Conservation (phyloP, 2,329 filamentous ascomycete genomes). For the Trichoderma asperellum region DNA sequence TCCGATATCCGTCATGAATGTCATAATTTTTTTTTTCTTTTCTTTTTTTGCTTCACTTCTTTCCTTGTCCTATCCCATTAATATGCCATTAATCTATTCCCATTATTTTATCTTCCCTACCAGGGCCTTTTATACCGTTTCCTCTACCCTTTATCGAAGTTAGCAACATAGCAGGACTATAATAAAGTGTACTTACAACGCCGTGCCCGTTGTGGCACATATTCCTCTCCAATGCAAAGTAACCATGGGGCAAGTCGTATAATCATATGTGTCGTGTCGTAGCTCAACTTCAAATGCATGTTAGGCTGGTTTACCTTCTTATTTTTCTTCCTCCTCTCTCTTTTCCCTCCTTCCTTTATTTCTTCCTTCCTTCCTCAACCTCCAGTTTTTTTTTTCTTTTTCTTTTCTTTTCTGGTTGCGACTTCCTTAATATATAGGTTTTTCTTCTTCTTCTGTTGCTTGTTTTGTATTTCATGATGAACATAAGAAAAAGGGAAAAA, state of each 20-base stretch:
- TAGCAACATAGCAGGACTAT: neutral
- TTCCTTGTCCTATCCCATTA: neutral
- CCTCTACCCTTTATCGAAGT: neutral
- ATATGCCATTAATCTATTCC: neutral
- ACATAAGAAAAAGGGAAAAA: no score
- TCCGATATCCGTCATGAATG: conserved; percentile 1
- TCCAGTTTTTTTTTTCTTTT: neutral
- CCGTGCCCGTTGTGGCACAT: no score
- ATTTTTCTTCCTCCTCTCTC: neutral
- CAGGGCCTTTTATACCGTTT: no score
- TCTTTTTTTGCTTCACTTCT: neutral
- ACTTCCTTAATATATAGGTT: neutral
- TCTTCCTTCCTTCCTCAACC: neutral
- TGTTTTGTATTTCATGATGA: neutral
- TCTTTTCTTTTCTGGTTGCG: neutral
- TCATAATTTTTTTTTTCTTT: neutral
- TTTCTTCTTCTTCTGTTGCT: neutral
- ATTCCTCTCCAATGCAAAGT: neutral
- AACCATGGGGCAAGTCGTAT: neutral
- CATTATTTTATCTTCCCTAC: neutral
- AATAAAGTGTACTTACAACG: neutral
- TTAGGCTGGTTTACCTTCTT: neutral
- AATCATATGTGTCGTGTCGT: neutral
- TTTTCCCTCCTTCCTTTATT: no score
- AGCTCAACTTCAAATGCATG: neutral